Conservation (phyloP, 305 asterid species). For the Fraxinus angustifolia region DNA sequence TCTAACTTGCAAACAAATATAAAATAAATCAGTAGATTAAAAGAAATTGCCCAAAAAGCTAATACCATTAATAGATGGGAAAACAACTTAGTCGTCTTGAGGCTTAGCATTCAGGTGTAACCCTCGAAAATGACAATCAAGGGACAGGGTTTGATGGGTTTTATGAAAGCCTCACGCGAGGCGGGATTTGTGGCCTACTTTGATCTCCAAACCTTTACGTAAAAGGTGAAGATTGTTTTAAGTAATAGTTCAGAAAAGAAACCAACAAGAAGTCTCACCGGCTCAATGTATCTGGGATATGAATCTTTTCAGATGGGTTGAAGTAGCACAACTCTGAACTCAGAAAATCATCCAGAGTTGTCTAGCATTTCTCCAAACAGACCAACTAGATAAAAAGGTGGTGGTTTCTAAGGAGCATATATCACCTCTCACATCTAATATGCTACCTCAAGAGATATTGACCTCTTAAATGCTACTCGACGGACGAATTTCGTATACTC, state of each 20-base stretch:
- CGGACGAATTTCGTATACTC: background rate
- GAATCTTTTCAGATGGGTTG: background rate
- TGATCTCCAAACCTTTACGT: background rate
- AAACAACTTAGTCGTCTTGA: background rate
- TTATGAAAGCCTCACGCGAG: background rate
- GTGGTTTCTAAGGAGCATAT: background rate
- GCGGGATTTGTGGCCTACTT: background rate
- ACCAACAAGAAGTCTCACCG: background rate
- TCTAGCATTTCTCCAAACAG: background rate
- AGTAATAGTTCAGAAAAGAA: background rate
- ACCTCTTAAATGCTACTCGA: conserved; percentile 14
- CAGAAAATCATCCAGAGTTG: background rate
- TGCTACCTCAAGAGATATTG: background rate
- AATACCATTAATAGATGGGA: background rate
- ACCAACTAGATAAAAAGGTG: background rate
- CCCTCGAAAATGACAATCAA: background rate
- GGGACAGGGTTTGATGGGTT: background rate
- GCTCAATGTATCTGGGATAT: background rate
- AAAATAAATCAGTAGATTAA: background rate
- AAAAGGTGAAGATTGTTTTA: background rate
- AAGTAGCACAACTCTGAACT: background rate
- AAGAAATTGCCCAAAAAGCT: background rate
- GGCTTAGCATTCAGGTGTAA: background rate
- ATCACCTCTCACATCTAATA: background rate
- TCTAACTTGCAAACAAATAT: background rate